Evolutionary conservation across 768 basidiomycete species (phyloP).

Genomic region (Boletus coccyginus): DNA sequence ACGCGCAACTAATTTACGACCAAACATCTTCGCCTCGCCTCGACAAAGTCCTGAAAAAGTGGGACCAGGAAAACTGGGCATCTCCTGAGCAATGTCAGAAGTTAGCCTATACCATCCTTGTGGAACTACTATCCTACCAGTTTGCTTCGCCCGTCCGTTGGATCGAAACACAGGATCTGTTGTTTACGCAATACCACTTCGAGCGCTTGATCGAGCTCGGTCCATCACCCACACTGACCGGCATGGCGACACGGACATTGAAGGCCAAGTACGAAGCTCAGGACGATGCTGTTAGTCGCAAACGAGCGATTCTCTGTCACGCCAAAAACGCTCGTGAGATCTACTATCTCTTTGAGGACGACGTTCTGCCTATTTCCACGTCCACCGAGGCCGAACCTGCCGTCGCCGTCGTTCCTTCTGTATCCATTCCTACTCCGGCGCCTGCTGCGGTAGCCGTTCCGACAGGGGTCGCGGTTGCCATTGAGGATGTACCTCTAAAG

Average conservation of each 20-base stretch:
- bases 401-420: slow-evolving; percentile 37
- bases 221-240: slow-evolving; percentile 93
- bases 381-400: slow-evolving; percentile 33
- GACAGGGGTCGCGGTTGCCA: slow-evolving; percentile 61
- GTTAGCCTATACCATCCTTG: slow-evolving; percentile 93
- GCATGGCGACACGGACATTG: slow-evolving; percentile 88
- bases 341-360: slow-evolving; percentile 97
- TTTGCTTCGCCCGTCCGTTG: slow-evolving; percentile 98
- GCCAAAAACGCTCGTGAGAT: slow-evolving; percentile 96
- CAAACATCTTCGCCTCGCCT: slow-evolving; percentile 95
- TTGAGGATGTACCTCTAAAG: slow-evolving; percentile 91
- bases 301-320: slow-evolving; percentile 83
- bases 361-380: slow-evolving; percentile 37
- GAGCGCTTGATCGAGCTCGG: slow-evolving; percentile 96
- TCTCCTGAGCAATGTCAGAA: slow-evolving; percentile 80
- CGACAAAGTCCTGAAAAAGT: slow-evolving; percentile 89
- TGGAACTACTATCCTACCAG: slow-evolving; percentile 96
- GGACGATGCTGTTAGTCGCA: slow-evolving; percentile 81
- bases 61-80: slow-evolving; percentile 92
- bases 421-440: slow-evolving; percentile 40
- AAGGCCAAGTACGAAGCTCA: slow-evolving; percentile 91
- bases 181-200: slow-evolving; percentile 83
- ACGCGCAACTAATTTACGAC: slow-evolving; percentile 93
- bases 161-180: slow-evolving; percentile 97
- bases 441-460: slow-evolving; percentile 45